Percentiles rank a stretch among this genome's conserved stretches.
Conservation (phyloP, 208 protist species). For the Trypanosomatidae sp. region DNA sequence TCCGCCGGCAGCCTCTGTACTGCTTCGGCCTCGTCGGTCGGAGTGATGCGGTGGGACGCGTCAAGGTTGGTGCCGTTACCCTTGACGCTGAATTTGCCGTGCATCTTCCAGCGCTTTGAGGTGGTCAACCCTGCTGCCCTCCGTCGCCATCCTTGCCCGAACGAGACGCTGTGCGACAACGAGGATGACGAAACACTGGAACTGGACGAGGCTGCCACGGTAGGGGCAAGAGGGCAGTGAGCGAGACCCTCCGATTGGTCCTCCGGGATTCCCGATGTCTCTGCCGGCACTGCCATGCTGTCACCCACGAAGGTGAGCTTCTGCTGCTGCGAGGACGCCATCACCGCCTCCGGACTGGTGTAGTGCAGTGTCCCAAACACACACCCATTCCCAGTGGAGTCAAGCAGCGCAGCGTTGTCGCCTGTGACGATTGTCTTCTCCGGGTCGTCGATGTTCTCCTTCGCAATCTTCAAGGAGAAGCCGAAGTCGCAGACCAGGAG, state of each 20-base stretch:
- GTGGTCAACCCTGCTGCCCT: background rate
- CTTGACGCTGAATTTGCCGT: background rate
- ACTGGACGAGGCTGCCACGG: slow-evolving; percentile 4
- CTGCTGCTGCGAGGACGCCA: slow-evolving; percentile 30
- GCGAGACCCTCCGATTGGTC: background rate
- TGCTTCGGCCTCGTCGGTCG: background rate
- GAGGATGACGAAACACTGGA: slow-evolving; percentile 17
- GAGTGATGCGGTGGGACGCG: slow-evolving; percentile 2
- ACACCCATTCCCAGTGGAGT: slow-evolving; percentile 26
- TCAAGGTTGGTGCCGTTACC: background rate
- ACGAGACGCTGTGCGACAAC: slow-evolving; percentile 18
- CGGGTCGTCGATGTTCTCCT: slow-evolving; percentile 55
- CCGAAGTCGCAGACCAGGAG: slow-evolving; percentile 92
- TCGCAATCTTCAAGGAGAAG: slow-evolving; percentile 67
- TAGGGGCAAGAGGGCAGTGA: slow-evolving; percentile 1
- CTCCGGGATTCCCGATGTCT: background rate
- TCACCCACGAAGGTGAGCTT: slow-evolving; percentile 2
- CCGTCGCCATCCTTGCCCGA: background rate
- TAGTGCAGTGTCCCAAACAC: slow-evolving; percentile 86
- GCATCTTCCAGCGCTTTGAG: background rate
- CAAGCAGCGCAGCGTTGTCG: slow-evolving; percentile 36
- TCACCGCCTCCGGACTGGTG: slow-evolving; percentile 78
- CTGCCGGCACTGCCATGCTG: slow-evolving; percentile 10
- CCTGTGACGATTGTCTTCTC: slow-evolving; percentile 37
- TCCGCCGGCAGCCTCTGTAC: background rate